Percentiles rank a stretch among this genome's conserved stretches.
Evolutionary conservation across 352 stramenopile genomes (phyloP).

Genomic region (Phytophthora pseudosyringae): DNA sequence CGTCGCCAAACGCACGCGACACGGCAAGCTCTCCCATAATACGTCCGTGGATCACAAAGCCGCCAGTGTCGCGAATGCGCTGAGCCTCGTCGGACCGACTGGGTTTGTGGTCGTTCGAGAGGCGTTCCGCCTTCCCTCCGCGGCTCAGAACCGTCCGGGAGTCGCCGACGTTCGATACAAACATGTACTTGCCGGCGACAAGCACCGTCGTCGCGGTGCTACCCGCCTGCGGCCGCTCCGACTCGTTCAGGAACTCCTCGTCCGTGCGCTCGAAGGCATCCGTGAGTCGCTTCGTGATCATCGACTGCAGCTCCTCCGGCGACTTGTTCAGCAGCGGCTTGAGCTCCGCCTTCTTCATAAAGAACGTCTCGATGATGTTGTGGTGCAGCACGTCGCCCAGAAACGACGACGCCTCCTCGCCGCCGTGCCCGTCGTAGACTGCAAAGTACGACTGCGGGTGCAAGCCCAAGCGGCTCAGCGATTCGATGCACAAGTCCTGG

Average conservation of each 20-base stretch:
- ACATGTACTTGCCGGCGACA: constrained; percentile 92
- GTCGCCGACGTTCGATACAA: constrained; percentile 97
- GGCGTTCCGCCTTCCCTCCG: constrained; percentile 82
- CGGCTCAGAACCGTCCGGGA: constrained; percentile 94
- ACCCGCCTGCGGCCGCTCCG: constrained; percentile 78
- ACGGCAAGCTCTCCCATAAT: constrained; percentile 94
- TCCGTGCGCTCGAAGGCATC: constrained; percentile 75
- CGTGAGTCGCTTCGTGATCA: constrained; percentile 58
- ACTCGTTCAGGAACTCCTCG: constrained; percentile 71
- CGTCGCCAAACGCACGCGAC: constrained; percentile 89
- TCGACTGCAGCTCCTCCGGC: constrained; percentile 51
- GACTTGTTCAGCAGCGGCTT: constrained; percentile 40
- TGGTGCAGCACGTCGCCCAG: constrained; percentile 79
- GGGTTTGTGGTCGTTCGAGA: constrained; percentile 98
- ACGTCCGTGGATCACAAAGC: constrained; percentile 89
- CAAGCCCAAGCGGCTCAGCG: constrained; percentile 54
- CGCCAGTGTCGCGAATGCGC: constrained; percentile 94
- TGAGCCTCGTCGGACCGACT: constrained; percentile 93
- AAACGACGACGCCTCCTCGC: constrained; percentile 93
- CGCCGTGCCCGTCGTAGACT: constrained; percentile 97
- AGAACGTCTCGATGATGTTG: constrained; percentile 70
- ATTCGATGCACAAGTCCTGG: constrained; percentile 85
- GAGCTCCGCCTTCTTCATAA: constrained; percentile 53
- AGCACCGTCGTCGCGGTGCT: constrained; percentile 96
- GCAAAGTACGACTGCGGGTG: constrained; percentile 94